Percentiles rank a stretch among this genome's conserved stretches.
phyloP scores from a whole-genome alignment of 495 filamentous ascomycete species.

The Neurospora sp. region DNA sequence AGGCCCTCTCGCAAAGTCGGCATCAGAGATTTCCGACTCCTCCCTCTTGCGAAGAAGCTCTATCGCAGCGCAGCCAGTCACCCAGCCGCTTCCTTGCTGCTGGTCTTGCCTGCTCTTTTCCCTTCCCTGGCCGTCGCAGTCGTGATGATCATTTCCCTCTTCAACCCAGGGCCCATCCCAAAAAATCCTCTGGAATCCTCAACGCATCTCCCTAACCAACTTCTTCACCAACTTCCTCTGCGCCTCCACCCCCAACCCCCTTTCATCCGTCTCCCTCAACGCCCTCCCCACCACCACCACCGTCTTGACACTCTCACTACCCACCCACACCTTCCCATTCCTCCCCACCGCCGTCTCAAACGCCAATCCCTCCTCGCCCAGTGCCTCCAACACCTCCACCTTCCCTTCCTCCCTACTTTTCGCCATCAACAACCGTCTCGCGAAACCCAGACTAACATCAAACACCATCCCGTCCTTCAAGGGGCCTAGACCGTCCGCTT shows the following conservation, averaged over 20 bases:
- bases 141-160: not conserved
- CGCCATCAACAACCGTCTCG: constrained; percentile 61
- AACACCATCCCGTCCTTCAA: constrained; percentile 83
- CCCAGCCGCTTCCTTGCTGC: not conserved
- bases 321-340: constrained; percentile 90
- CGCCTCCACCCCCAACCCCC: constrained; percentile 53
- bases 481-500: constrained; percentile 79
- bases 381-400: constrained; percentile 68
- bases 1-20: not conserved
- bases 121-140: not conserved
- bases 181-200: constrained; percentile 1
- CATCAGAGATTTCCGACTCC: not conserved
- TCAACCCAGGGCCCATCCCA: not conserved
- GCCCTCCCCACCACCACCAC: constrained; percentile 68
- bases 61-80: not conserved
- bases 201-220: constrained; percentile 40
- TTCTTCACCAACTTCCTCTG: constrained; percentile 74
- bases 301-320: constrained; percentile 57
- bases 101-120: not conserved
- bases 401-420: constrained; percentile 53
- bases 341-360: constrained; percentile 94
- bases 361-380: constrained; percentile 64
- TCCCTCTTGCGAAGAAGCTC: not conserved
- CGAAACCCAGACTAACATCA: constrained; percentile 67
- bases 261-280: constrained; percentile 63